These are phyloP conservation scores for Drechslerella dactyloides DNA, from an alignment of 2,329 filamentous ascomycete species.

Conservation along the genomic window DNA sequence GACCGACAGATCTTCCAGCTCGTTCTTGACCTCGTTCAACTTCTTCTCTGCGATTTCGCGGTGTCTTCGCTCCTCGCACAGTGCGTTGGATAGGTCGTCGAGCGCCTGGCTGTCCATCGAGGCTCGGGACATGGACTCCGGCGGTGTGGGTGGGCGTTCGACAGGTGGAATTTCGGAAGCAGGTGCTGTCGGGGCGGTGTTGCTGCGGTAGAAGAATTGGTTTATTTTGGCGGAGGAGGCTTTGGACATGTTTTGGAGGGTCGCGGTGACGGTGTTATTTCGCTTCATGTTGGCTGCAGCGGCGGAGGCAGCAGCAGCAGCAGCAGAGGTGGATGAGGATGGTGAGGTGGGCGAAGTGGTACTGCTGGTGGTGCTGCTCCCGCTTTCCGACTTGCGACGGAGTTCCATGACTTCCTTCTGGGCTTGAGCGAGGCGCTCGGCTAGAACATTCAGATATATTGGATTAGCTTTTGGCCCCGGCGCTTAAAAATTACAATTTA, in stretches of 20 bases:
- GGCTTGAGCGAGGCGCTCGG: constrained; percentile 70
- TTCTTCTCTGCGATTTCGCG: constrained; percentile 73
- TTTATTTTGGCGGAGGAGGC: constrained; percentile 24
- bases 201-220: constrained; percentile 41
- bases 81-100: constrained; percentile 63
- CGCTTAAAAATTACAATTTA: not conserved
- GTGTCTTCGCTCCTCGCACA: constrained; percentile 67
- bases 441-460: constrained; percentile 53
- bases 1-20: constrained; percentile 79
- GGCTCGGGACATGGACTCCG: constrained; percentile 51
- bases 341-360: constrained; percentile 50
- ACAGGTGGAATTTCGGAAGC: constrained; percentile 54
- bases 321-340: constrained; percentile 50
- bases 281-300: constrained; percentile 15
- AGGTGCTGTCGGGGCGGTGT: constrained; percentile 47
- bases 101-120: constrained; percentile 61
- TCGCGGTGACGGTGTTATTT: constrained; percentile 53
- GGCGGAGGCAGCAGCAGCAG: constrained; percentile 11
- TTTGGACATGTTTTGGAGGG: constrained; percentile 39
- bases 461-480: constrained; percentile 7
- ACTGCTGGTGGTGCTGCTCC: constrained; percentile 8
- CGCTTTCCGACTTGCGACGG: constrained; percentile 40
- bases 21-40: constrained; percentile 70
- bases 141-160: constrained; percentile 50
- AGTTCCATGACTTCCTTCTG: constrained; percentile 70